Percentiles rank a stretch among this genome's conserved stretches.
Conservation (phyloP, 2,329 filamentous ascomycete genomes). For the Xylaria arbuscula region DNA sequence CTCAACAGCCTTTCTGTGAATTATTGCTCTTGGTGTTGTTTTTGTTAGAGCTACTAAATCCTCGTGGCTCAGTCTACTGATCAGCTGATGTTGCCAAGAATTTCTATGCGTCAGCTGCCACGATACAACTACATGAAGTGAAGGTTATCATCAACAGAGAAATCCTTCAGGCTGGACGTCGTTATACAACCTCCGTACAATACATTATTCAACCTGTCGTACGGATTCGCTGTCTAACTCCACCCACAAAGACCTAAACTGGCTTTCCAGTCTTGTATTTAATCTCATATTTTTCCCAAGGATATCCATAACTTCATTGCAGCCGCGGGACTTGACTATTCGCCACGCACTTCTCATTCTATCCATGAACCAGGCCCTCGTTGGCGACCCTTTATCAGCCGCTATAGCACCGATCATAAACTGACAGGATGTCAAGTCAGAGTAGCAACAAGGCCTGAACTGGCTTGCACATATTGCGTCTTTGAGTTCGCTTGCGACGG, state of each 20-base stretch:
- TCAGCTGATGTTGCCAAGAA: no score
- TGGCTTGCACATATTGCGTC: conserved; percentile 30
- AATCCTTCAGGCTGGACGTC: background rate
- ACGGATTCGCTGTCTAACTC: conserved; percentile 7
- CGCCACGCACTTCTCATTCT: conserved; percentile 32
- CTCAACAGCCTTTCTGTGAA: background rate
- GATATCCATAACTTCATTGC: conserved; percentile 28
- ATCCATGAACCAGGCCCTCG: conserved; percentile 42
- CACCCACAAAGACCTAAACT: conserved; percentile 16
- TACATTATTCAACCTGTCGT: background rate
- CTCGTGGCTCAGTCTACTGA: no score
- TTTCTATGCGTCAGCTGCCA: no score
- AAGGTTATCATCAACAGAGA: background rate
- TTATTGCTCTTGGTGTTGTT: background rate
- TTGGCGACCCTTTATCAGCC: conserved; percentile 35
- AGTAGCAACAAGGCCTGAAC: conserved; percentile 39
- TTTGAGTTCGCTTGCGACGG: conserved; percentile 39
- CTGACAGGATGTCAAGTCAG: conserved; percentile 43
- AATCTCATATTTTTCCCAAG: conserved; percentile 6
- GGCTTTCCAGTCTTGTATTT: background rate
- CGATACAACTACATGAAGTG: background rate
- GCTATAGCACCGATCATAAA: conserved; percentile 44
- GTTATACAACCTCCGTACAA: no score
- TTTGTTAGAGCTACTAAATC: background rate
- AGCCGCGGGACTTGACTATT: conserved; percentile 37